Conservation (phyloP, 768 basidiomycete genomes). For the Pulveroboletus sp. region DNA sequence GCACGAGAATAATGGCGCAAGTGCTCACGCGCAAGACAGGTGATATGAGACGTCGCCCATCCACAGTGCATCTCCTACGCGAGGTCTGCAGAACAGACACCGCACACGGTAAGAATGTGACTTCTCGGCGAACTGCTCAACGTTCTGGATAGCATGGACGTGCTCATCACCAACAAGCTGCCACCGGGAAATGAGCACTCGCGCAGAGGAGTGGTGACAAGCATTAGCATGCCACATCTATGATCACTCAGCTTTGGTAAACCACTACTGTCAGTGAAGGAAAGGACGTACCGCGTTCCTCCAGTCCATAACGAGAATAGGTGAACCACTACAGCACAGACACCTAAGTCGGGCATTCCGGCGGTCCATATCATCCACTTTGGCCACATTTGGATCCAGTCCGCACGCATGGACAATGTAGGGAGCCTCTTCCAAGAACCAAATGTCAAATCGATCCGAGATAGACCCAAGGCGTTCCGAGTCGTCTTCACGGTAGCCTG, state of each 20-base stretch:
- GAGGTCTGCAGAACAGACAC: conserved; percentile 3
- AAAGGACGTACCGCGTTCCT: conserved; percentile 4
- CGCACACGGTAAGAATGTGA: background rate
- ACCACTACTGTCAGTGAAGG: background rate
- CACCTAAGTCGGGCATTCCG: conserved; percentile 11
- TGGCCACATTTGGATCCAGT: conserved; percentile 5
- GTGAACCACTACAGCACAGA: background rate
- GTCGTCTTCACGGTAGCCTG: background rate
- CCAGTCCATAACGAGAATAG: background rate
- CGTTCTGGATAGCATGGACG: background rate
- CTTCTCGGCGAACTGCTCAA: background rate
- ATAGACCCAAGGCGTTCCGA: background rate
- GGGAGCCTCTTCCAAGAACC: conserved; percentile 3
- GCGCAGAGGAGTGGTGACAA: background rate
- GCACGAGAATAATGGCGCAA: background rate
- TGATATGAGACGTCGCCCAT: background rate
- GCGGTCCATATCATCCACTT: conserved; percentile 8
- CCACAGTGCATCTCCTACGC: background rate
- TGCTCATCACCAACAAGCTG: background rate
- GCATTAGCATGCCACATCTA: conserved; percentile 1
- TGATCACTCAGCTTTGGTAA: too few species aligned
- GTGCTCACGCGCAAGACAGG: background rate
- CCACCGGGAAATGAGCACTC: background rate
- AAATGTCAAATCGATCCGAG: background rate
- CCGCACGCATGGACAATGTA: conserved; percentile 7